A percentile compares a stretch with the other conserved stretches of the same genome.
Conservation (phyloP, 2,329 filamentous ascomycete genomes). For the Talaromyces pinophilus region DNA sequence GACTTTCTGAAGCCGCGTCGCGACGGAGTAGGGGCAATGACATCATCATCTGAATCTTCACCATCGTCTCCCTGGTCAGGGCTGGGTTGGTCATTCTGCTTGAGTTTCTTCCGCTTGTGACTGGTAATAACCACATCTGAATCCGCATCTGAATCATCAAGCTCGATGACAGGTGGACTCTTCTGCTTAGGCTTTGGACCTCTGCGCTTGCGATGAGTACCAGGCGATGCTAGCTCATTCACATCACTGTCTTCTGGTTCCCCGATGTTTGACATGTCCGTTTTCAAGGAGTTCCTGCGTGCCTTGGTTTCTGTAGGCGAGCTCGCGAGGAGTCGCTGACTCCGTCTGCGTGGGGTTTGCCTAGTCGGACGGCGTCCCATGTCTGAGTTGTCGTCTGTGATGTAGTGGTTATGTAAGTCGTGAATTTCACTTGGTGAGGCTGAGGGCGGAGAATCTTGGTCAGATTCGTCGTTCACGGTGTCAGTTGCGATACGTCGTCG, state of each 20-base stretch:
- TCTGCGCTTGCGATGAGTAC: conserved; percentile 32
- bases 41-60: conserved; percentile 13
- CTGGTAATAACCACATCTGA: conserved; percentile 28
- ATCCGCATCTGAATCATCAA: conserved; percentile 34
- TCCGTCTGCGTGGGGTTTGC: conserved; percentile 6
- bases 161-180: conserved; percentile 27
- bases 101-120: conserved; percentile 7
- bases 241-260: conserved; percentile 35
- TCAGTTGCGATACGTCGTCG: conserved; percentile 7
- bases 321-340: conserved; percentile 9
- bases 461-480: conserved; percentile 6
- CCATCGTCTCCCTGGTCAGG: not conserved
- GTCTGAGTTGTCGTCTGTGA: not conserved
- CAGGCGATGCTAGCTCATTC: conserved; percentile 30
- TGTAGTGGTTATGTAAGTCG: not conserved
- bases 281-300: conserved; percentile 21
- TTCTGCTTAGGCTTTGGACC: conserved; percentile 25
- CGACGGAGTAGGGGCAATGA: conserved; percentile 17
- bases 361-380: conserved; percentile 1
- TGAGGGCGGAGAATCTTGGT: not conserved
- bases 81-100: not conserved
- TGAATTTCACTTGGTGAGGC: not conserved
- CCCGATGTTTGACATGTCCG: conserved; percentile 25
- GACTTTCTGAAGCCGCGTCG: conserved; percentile 13
- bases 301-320: conserved; percentile 6